phyloP scores from a whole-genome alignment of 2,329 filamentous ascomycete species.

The Alternaria postmessia region DNA sequence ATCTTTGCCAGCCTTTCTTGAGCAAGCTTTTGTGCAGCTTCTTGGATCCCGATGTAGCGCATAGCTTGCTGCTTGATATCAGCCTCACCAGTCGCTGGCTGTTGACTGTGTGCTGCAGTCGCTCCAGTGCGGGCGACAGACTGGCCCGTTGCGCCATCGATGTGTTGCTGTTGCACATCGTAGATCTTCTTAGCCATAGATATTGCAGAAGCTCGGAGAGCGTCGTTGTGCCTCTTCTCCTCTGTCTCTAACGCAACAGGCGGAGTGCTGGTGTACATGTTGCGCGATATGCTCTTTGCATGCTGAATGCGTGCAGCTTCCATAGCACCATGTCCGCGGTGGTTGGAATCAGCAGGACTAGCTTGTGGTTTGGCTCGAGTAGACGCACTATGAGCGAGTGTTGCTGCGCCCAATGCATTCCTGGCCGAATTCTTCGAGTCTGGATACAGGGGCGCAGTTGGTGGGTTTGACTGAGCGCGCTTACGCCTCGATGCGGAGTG shows the following conservation, averaged over 20 bases:
- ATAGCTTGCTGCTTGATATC: conserved; percentile 63
- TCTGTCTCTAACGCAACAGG: conserved; percentile 75
- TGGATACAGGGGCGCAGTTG: conserved; percentile 58
- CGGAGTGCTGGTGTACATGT: conserved; percentile 81
- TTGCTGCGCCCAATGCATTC: conserved; percentile 78
- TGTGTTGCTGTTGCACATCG: conserved; percentile 69
- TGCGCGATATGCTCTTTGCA: conserved; percentile 72
- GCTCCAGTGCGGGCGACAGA: conserved; percentile 47
- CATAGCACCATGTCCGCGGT: conserved; percentile 58
- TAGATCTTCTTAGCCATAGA: conserved; percentile 93
- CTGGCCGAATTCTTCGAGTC: conserved; percentile 67
- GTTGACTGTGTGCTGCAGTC: conserved; percentile 42
- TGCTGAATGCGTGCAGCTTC: conserved; percentile 71
- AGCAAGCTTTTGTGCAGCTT: conserved; percentile 85
- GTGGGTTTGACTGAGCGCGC: conserved; percentile 69
- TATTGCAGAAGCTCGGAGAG: conserved; percentile 80
- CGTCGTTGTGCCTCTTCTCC: conserved; percentile 75
- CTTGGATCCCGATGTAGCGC: conserved; percentile 73
- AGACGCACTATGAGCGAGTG: conserved; percentile 65
- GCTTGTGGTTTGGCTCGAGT: conserved; percentile 34
- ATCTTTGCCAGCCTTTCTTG: conserved; percentile 84
- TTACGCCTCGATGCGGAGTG: conserved; percentile 65
- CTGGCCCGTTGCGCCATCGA: conserved; percentile 56
- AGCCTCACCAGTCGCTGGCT: conserved; percentile 39
- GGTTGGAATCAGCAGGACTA: conserved; percentile 39